These are phyloP conservation scores for Arxiozyma bovina DNA, from an alignment of 1,139 yeast species.

Conservation along the genomic window DNA sequence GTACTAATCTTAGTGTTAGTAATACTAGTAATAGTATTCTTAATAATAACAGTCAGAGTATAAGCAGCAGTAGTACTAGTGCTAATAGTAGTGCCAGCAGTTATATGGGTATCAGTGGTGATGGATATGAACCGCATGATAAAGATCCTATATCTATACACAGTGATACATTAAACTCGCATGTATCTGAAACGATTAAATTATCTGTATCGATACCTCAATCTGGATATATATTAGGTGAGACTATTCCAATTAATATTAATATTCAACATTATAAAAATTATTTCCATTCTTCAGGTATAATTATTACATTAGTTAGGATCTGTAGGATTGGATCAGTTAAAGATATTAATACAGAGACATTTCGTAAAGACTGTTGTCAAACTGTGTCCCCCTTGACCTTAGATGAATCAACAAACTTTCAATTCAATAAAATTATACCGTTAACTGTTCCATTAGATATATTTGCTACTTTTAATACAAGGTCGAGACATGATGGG, in stretches of 20 bases:
- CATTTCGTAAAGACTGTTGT: conserved; percentile 75
- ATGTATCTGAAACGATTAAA: conserved; percentile 34
- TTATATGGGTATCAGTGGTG: conserved; percentile 8
- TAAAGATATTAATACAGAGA: conserved; percentile 50
- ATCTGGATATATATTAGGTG: conserved; percentile 73
- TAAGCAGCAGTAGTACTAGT: background rate
- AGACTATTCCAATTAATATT: conserved; percentile 62
- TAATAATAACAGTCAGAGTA: background rate
- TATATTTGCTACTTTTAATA: conserved; percentile 74
- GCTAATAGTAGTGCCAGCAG: conserved; percentile 3
- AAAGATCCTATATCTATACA: conserved; percentile 6
- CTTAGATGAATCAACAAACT: conserved; percentile 54
- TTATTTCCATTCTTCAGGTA: conserved; percentile 64
- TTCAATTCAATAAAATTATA: conserved; percentile 51
- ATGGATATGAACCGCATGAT: background rate
- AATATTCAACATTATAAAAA: conserved; percentile 60
- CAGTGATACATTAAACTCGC: no score
- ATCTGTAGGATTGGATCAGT: conserved; percentile 70
- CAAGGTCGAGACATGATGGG: conserved; percentile 39
- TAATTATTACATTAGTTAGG: conserved; percentile 70
- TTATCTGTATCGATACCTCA: conserved; percentile 53
- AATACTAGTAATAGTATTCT: background rate
- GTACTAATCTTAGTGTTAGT: background rate
- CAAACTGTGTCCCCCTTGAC: conserved; percentile 74
- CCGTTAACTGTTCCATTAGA: conserved; percentile 72